These are phyloP conservation scores for Paecilomyces sp. DNA, from an alignment of 2,329 filamentous ascomycete species.

Conservation along the genomic window DNA sequence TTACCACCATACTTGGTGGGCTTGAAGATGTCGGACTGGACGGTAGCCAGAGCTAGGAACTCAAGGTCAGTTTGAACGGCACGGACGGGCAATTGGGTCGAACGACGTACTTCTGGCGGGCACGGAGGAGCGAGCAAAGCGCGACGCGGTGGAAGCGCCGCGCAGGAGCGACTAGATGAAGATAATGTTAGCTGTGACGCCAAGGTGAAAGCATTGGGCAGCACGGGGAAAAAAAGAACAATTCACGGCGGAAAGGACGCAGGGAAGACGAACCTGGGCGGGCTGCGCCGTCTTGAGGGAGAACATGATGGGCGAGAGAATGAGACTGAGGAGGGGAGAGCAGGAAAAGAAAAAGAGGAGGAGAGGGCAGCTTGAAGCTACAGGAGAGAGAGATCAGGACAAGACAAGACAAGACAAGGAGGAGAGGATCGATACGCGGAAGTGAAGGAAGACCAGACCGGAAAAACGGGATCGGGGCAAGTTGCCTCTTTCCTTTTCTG, in stretches of 20 bases:
- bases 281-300: constrained; percentile 32
- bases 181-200: constrained; percentile 34
- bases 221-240: not conserved
- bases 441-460: constrained; percentile 13
- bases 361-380: constrained; percentile 6
- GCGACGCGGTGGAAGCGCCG: constrained; percentile 42
- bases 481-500: not conserved
- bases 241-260: not conserved
- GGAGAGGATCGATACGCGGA: not conserved
- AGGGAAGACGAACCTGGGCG: constrained; percentile 28
- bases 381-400: constrained; percentile 3
- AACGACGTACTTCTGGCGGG: constrained; percentile 47
- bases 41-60: constrained; percentile 61
- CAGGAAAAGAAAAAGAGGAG: constrained; percentile 3
- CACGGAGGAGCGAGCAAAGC: constrained; percentile 43
- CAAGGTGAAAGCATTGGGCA: constrained; percentile 40
- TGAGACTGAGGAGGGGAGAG: constrained; percentile 10
- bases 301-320: constrained; percentile 25
- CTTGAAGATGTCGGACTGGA: constrained; percentile 96
- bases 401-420: not conserved
- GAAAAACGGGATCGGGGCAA: constrained; percentile 17
- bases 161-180: constrained; percentile 50
- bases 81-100: not conserved
- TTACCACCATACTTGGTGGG: constrained; percentile 98
- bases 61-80: constrained; percentile 8